Percentiles rank a stretch among this genome's conserved stretches.
phyloP scores from a whole-genome alignment of 257 asterid species.

The Leptodermis oblonga region DNA sequence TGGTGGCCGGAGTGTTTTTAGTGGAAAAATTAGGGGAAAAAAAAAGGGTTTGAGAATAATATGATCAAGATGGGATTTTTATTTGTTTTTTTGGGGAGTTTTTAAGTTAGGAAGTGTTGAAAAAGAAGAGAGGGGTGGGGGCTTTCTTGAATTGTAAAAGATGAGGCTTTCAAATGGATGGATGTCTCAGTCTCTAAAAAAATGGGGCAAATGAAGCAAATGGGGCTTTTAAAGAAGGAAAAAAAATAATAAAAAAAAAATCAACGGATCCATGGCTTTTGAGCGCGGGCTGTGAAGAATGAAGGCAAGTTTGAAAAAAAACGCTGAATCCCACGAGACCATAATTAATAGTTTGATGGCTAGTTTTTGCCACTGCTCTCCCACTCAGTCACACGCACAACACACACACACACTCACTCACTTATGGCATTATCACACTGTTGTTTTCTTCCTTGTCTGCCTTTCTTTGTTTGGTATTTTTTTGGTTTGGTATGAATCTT shows the following conservation, averaged over 20 bases:
- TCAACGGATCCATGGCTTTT: slow-evolving; percentile 75
- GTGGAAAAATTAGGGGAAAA: not conserved
- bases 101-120: slow-evolving; percentile 1
- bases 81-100: not conserved
- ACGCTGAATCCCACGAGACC: slow-evolving; percentile 94
- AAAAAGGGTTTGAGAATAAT: not conserved
- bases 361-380: slow-evolving; percentile 31
- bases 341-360: slow-evolving; percentile 46
- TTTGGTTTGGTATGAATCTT: slow-evolving; percentile 2
- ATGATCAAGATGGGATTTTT: not conserved
- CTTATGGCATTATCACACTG: slow-evolving; percentile 22
- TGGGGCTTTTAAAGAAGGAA: not conserved
- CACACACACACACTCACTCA: slow-evolving; percentile 18
- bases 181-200: not conserved
- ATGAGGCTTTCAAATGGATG: slow-evolving; percentile 9
- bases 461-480: not conserved
- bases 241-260: slow-evolving; percentile 22
- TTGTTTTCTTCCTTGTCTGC: not conserved
- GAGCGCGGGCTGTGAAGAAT: slow-evolving; percentile 84
- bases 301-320: slow-evolving; percentile 58
- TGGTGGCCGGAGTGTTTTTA: not conserved
- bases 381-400: slow-evolving; percentile 37
- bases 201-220: not conserved
- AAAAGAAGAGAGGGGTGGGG: slow-evolving; percentile 9
- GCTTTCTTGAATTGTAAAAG: slow-evolving; percentile 7